Conservation (phyloP, 257 asterid genomes). For the Orobanche coerulescens region DNA sequence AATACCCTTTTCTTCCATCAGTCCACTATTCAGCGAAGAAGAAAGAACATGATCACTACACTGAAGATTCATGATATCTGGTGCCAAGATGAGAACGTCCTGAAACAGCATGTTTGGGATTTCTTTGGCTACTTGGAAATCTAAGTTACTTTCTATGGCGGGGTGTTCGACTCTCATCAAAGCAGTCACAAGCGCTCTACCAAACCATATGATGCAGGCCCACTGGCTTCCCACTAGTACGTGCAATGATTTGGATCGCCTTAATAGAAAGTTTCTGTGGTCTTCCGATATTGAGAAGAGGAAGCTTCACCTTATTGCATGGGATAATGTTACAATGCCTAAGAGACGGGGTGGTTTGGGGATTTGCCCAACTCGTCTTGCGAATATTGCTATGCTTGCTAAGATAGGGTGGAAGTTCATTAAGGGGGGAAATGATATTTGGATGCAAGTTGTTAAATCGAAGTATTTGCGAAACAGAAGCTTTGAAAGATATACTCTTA, state of each 20-base stretch:
- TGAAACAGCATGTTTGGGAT: neutral
- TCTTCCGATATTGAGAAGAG: too few species aligned
- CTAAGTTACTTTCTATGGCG: too few species aligned
- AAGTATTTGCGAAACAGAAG: neutral
- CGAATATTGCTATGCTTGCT: neutral
- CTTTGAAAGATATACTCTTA: neutral
- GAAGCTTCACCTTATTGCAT: too few species aligned
- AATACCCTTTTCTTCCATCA: neutral
- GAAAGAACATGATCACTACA: neutral
- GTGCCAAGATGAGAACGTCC: neutral
- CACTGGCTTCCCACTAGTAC: too few species aligned
- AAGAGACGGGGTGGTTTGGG: neutral
- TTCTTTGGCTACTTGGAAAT: neutral
- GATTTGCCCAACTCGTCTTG: neutral
- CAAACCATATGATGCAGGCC: too few species aligned
- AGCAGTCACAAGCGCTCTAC: too few species aligned
- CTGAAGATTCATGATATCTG: neutral
- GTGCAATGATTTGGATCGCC: too few species aligned
- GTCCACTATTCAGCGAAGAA: neutral
- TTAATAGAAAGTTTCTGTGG: too few species aligned
- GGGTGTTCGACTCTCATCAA: too few species aligned
- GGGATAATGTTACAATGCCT: neutral
- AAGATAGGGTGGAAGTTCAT: neutral
- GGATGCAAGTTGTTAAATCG: neutral
- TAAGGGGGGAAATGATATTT: neutral